Conservation (phyloP, 805 yeast species). For the Yarrowia sp. region DNA sequence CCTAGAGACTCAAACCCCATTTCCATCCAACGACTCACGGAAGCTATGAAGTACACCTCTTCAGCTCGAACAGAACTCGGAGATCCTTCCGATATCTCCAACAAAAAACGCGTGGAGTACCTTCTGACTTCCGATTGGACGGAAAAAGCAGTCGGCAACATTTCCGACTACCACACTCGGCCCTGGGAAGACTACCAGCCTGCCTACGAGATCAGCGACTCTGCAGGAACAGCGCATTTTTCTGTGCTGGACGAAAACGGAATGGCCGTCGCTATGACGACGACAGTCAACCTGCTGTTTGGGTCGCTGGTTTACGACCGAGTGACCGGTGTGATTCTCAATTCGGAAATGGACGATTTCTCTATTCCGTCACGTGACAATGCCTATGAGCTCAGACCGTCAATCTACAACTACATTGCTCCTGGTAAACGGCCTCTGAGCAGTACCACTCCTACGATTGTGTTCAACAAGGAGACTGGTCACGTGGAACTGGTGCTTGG, state of each 20-base stretch:
- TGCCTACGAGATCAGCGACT: slow-evolving; percentile 74
- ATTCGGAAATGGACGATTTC: slow-evolving; percentile 95
- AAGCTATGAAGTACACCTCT: slow-evolving; percentile 93
- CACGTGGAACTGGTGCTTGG: slow-evolving; percentile 75
- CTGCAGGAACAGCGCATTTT: slow-evolving; percentile 90
- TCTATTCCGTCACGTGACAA: slow-evolving; percentile 73
- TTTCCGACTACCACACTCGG: slow-evolving; percentile 64
- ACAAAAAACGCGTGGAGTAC: slow-evolving; percentile 53
- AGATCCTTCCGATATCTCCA: slow-evolving; percentile 55
- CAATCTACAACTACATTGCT: slow-evolving; percentile 74
- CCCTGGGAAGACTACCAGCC: slow-evolving; percentile 81
- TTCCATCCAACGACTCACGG: slow-evolving; percentile 72
- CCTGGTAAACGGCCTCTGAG: slow-evolving; percentile 86
- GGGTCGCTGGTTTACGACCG: slow-evolving; percentile 87
- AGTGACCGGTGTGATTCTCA: slow-evolving; percentile 79
- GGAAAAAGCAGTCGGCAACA: slow-evolving; percentile 55
- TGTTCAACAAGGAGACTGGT: slow-evolving; percentile 52
- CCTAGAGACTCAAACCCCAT: slow-evolving; percentile 55
- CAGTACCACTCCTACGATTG: slow-evolving; percentile 79
- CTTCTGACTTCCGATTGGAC: slow-evolving; percentile 67
- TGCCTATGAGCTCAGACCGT: slow-evolving; percentile 82
- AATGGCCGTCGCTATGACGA: slow-evolving; percentile 85
- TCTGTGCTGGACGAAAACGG: slow-evolving; percentile 75
- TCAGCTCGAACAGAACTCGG: slow-evolving; percentile 87
- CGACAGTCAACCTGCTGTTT: slow-evolving; percentile 83